phyloP scores from a whole-genome alignment of 1,284 basidiomycete species.

The Agaricales sp. region DNA sequence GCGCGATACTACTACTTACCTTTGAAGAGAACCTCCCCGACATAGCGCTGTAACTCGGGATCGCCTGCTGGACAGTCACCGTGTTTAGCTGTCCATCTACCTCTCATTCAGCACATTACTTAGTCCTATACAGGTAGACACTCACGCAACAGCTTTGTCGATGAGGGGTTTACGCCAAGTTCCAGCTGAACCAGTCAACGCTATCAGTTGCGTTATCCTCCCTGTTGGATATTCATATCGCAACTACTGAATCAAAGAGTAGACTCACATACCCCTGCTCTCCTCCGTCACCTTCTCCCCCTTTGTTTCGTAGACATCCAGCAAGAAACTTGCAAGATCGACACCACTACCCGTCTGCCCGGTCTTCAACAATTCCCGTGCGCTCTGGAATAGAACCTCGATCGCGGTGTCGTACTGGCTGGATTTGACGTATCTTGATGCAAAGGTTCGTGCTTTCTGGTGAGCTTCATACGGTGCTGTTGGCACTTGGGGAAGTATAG shows the following conservation, averaged over 20 bases:
- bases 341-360: slow-evolving; percentile 84
- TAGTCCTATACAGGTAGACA: slow-evolving; percentile 12
- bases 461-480: slow-evolving; percentile 82
- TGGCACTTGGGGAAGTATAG: slow-evolving; percentile 66
- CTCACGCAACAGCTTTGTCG: slow-evolving; percentile 70
- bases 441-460: slow-evolving; percentile 91
- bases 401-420: slow-evolving; percentile 74
- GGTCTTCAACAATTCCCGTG: slow-evolving; percentile 75
- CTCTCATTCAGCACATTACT: slow-evolving; percentile 7
- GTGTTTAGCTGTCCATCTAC: slow-evolving; percentile 73
- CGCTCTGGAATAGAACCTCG: slow-evolving; percentile 81
- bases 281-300: slow-evolving; percentile 60
- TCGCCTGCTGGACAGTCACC: slow-evolving; percentile 79
- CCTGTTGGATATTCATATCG: slow-evolving; percentile 27
- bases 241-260: neutral
- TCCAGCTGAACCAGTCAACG: slow-evolving; percentile 62
- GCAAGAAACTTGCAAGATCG: slow-evolving; percentile 68
- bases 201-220: slow-evolving; percentile 74
- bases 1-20: slow-evolving; percentile 32
- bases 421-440: slow-evolving; percentile 75
- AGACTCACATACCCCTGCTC: slow-evolving; percentile 49
- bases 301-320: slow-evolving; percentile 74
- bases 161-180: slow-evolving; percentile 75
- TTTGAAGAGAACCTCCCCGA: slow-evolving; percentile 83
- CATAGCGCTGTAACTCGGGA: slow-evolving; percentile 75